Base-by-base conservation (phyloP, 108 stramenopile genomes). In the Skeletonema grethae region DNA sequence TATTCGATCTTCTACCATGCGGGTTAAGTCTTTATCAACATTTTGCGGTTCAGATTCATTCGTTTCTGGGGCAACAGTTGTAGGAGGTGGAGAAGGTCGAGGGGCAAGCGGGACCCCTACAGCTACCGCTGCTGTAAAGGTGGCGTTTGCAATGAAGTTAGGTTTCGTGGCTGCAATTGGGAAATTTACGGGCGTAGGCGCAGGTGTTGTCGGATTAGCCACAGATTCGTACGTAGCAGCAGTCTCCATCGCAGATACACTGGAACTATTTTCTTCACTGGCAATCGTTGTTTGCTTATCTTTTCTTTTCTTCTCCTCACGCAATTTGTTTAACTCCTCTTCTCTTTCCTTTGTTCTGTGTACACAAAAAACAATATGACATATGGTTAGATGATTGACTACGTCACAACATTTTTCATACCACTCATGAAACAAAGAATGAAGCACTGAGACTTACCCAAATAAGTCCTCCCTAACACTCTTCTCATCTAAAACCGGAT, bases 1-100 rank as follows among this genome's bases (percentile, higher is more conserved):
- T 10, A 91, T 71, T 4, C 80, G 74, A 43, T 91, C 90, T 78
- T 90, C 87, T 9, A 94, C 93, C 85, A 90, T 84, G 15, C 89
- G 86, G 1, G 93, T 90, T 10, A 94, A 63, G 29, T 58, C 64
- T 16, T 65, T 57, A 77, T 94, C 89, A 16, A 94, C 72, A n/a
- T 73, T 74, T 4, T 64, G 59, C 22, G 50, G 20, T 50, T 50
- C 50, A 22, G 50, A 50, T 50, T 13, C 22, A 6, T 3, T 24
- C 6, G 8, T 50, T 50, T 50, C 45, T 15, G 41, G 11, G n/a
- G 46, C 1, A 29, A 38, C 55, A 50, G 57, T 28, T 13, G 66
- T 32, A 22, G 57, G 66, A 32, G 18, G 66, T 2, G 66, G 66
- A 18, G 56, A 67, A n/a, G 57, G 32, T 24, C 29, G 57, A 10